Conservation (phyloP, 2,329 filamentous ascomycete genomes). For the Hawksworthiomyces lignivorus region DNA sequence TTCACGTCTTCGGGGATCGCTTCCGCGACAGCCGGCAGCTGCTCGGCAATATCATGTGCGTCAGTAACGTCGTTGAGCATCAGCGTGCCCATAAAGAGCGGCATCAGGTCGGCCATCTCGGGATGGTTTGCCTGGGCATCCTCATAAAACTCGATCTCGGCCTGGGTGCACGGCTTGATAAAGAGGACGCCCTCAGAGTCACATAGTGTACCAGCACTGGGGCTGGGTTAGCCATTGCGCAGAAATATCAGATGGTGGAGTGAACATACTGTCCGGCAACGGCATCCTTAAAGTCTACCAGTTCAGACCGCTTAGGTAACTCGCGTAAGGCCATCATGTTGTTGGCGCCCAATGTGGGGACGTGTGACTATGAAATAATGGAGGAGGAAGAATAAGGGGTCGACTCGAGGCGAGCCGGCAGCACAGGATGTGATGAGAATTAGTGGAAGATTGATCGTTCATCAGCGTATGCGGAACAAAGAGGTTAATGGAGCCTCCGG, state of each 20-base stretch:
- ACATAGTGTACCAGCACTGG: conserved; percentile 81
- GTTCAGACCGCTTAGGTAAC: conserved; percentile 51
- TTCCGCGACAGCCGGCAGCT: conserved; percentile 36
- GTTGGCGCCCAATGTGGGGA: neutral
- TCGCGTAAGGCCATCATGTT: conserved; percentile 21
- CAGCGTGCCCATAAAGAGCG: conserved; percentile 75
- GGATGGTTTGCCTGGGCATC: conserved; percentile 57
- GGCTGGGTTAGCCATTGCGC: conserved; percentile 6
- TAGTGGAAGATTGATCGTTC: too few species aligned
- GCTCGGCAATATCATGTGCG: conserved; percentile 39
- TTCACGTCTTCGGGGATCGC: conserved; percentile 34
- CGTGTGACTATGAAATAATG: too few species aligned
- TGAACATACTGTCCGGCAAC: conserved; percentile 75
- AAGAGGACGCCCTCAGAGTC: conserved; percentile 77
- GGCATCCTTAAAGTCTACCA: conserved; percentile 64
- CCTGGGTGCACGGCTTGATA: conserved; percentile 84
- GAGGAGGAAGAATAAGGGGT: too few species aligned
- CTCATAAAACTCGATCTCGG: conserved; percentile 88
- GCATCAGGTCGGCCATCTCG: conserved; percentile 73
- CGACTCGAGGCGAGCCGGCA: too few species aligned
- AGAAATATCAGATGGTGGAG: neutral
- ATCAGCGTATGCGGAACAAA: too few species aligned
- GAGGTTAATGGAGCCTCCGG: too few species aligned
- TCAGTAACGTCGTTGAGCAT: conserved; percentile 52
- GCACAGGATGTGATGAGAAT: too few species aligned